Evolutionary conservation across 768 basidiomycete species (phyloP).

Genomic region (Hortiboletus flavorubellus): DNA sequence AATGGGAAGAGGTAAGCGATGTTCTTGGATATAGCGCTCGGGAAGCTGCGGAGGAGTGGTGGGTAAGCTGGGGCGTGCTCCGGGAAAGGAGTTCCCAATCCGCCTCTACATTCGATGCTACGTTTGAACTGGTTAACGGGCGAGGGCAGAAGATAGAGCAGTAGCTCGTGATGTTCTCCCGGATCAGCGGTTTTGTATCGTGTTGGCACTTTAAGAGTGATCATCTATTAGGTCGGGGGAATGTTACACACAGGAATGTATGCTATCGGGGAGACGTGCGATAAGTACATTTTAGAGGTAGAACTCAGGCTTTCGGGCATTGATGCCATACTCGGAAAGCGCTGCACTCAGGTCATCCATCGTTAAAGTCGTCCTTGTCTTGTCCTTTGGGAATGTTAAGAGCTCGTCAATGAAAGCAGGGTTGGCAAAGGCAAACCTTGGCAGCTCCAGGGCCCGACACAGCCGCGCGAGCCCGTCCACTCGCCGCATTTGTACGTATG

Average conservation of each 20-base stretch:
- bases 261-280: not conserved
- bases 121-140: not conserved
- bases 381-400: conserved; percentile 51
- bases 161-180: not conserved
- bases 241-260: not conserved
- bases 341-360: conserved; percentile 97
- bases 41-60: conserved; percentile 59
- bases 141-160: not conserved
- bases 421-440: conserved; percentile 47
- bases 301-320: conserved; percentile 90
- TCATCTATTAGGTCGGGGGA: conserved; percentile 1
- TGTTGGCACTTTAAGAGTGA: not conserved
- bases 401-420: conserved; percentile 1
- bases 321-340: conserved; percentile 94
- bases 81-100: conserved; percentile 31
- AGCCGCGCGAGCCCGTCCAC: conserved; percentile 63
- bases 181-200: not conserved
- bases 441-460: conserved; percentile 54
- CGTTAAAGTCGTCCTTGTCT: conserved; percentile 89
- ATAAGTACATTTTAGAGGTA: conserved; percentile 52
- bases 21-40: conserved; percentile 48
- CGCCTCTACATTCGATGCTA: not conserved
- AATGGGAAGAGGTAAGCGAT: conserved; percentile 50
- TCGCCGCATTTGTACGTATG: conserved; percentile 83
- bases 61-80: conserved; percentile 51